A percentile compares a stretch with the other conserved stretches of the same genome.
Evolutionary conservation across 169 alveolate species (phyloP).

Genomic region (Toxoplasma gondii): DNA sequence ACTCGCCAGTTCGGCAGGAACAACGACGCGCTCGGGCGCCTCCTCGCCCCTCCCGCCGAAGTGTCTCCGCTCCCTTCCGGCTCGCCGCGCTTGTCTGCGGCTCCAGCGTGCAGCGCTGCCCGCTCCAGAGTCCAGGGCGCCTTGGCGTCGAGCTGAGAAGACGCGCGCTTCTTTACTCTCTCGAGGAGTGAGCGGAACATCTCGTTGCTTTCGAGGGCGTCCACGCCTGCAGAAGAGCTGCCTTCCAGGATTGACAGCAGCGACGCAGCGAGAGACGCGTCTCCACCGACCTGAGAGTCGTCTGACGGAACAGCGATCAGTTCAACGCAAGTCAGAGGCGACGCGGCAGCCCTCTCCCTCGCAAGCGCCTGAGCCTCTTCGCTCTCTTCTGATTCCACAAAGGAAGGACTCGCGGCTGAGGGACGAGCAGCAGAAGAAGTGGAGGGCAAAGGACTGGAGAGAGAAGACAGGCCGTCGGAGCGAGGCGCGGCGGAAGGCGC

Average conservation of each 20-base stretch:
- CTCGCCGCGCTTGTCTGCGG: too few species aligned
- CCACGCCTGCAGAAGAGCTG: neutral
- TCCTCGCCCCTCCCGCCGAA: neutral
- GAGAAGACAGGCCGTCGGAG: too few species aligned
- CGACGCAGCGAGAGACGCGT: neutral
- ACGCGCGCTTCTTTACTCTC: neutral
- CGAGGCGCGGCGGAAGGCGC: too few species aligned
- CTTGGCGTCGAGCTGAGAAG: neutral
- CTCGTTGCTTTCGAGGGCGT: neutral
- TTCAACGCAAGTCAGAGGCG: neutral
- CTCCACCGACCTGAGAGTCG: neutral
- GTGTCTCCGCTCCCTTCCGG: neutral
- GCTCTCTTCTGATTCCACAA: too few species aligned
- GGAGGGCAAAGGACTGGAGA: too few species aligned
- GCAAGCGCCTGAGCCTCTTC: neutral
- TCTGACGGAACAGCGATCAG: neutral
- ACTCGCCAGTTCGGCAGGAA: conserved; percentile 15
- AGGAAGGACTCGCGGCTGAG: too few species aligned
- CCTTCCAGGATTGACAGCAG: neutral
- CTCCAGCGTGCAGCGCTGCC: neutral
- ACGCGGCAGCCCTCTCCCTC: neutral
- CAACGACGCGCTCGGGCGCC: neutral
- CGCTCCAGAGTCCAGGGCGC: neutral
- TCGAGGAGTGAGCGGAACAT: neutral
- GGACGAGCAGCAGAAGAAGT: too few species aligned